A percentile compares a stretch with the other conserved stretches of the same genome.
Evolutionary conservation across 495 filamentous ascomycete genomes (phyloP).

Genomic region (Annulohypoxylon stygium): DNA sequence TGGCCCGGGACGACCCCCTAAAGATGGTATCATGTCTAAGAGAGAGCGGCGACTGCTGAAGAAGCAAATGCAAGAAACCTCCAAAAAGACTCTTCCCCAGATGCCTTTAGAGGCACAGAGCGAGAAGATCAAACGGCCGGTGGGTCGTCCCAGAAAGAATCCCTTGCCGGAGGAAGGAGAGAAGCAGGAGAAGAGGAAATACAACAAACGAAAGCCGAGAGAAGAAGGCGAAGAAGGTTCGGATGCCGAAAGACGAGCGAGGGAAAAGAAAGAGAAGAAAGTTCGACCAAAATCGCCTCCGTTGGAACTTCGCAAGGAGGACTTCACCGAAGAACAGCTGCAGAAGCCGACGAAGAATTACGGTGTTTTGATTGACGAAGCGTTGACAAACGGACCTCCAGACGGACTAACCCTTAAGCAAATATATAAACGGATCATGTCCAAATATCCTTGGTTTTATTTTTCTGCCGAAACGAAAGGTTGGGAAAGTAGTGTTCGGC

Average conservation of each 20-base stretch:
- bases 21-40: slow-evolving; percentile 94
- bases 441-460: slow-evolving; percentile 91
- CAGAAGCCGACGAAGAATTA: slow-evolving; percentile 89
- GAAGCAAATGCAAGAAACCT: slow-evolving; percentile 68
- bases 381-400: slow-evolving; percentile 76
- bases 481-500: slow-evolving; percentile 97
- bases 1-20: slow-evolving; percentile 88
- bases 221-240: slow-evolving; percentile 63
- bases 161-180: slow-evolving; percentile 67
- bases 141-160: slow-evolving; percentile 68
- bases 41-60: slow-evolving; percentile 76
- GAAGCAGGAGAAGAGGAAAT: slow-evolving; percentile 80
- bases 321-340: slow-evolving; percentile 87
- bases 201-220: slow-evolving; percentile 79
- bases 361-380: slow-evolving; percentile 90
- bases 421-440: slow-evolving; percentile 90
- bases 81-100: slow-evolving; percentile 61
- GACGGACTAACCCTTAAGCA: slow-evolving; percentile 87
- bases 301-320: slow-evolving; percentile 72
- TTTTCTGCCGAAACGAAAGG: slow-evolving; percentile 84
- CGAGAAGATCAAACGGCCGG: slow-evolving; percentile 71
- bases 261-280: slow-evolving; percentile 71
- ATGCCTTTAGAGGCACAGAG: slow-evolving; percentile 49
- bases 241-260: slow-evolving; percentile 62
- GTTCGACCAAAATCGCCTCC: slow-evolving; percentile 69